These are phyloP conservation scores for Ophiostoma populinum DNA, from an alignment of 2,329 filamentous ascomycete species.

Conservation along the genomic window DNA sequence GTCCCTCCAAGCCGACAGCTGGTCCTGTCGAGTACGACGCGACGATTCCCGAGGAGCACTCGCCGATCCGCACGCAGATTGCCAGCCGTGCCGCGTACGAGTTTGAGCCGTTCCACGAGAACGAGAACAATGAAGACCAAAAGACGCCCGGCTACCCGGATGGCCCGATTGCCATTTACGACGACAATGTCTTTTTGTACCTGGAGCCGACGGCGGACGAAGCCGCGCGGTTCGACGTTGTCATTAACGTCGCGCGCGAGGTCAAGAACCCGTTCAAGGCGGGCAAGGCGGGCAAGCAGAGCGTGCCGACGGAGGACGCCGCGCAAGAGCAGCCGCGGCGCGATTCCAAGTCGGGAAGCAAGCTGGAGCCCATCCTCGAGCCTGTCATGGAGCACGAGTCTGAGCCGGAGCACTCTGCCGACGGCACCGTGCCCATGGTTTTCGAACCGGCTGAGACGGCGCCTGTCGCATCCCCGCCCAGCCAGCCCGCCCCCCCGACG, in stretches of 20 bases:
- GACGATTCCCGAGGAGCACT: conserved; percentile 36
- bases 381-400: conserved; percentile 25
- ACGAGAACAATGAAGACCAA: conserved; percentile 59
- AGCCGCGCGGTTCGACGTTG: conserved; percentile 60
- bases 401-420: not conserved
- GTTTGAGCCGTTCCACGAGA: conserved; percentile 44
- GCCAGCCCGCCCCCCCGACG: conserved; percentile 1
- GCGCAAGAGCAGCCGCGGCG: conserved; percentile 4
- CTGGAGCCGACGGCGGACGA: conserved; percentile 65
- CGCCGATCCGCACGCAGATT: conserved; percentile 42
- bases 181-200: conserved; percentile 61
- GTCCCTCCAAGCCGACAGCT: conserved; percentile 28
- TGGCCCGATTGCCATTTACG: conserved; percentile 68
- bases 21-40: conserved; percentile 19
- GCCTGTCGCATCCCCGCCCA: not conserved
- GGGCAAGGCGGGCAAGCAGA: not conserved
- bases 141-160: conserved; percentile 72
- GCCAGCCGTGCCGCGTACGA: conserved; percentile 41
- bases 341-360: not conserved
- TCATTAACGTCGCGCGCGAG: conserved; percentile 72
- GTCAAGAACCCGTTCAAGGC: conserved; percentile 56
- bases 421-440: conserved; percentile 27
- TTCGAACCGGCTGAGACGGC: conserved; percentile 24
- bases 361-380: conserved; percentile 5
- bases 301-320: not conserved